Evolutionary conservation across 2,329 filamentous ascomycete species (phyloP).

Genomic region (Aureobasidium pullulans): DNA sequence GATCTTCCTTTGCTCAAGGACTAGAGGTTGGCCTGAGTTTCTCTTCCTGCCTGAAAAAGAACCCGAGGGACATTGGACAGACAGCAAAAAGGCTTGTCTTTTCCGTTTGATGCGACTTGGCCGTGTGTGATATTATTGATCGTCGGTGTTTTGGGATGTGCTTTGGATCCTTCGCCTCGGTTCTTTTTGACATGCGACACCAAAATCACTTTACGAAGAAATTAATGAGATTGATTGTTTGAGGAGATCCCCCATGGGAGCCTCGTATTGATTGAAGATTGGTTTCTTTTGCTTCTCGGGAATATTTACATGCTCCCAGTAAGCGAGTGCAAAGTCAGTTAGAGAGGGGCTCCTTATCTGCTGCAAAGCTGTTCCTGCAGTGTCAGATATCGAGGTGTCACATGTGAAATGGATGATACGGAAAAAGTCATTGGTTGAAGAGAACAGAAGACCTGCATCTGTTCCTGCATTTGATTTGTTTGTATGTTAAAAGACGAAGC

Average conservation of each 20-base stretch:
- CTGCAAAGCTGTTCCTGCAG: too few relatives aligned
- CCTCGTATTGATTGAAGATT: too few relatives aligned
- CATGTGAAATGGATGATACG: neutral
- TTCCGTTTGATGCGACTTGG: neutral
- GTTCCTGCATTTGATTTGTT: constrained; percentile 1
- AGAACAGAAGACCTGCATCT: constrained; percentile 6
- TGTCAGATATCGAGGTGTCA: neutral
- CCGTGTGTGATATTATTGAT: neutral
- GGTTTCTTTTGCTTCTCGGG: too few relatives aligned
- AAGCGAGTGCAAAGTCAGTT: too few relatives aligned
- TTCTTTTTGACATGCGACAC: too few relatives aligned
- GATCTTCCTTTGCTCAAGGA: neutral
- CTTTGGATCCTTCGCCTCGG: too few relatives aligned
- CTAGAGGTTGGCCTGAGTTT: neutral
- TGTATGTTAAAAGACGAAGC: neutral
- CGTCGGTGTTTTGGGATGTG: neutral
- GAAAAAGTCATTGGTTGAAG: neutral
- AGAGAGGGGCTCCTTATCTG: too few relatives aligned
- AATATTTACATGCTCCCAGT: too few relatives aligned
- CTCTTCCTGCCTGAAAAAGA: too few relatives aligned
- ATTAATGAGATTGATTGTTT: neutral
- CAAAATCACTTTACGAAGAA: neutral
- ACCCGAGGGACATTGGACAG: too few relatives aligned
- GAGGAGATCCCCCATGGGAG: neutral
- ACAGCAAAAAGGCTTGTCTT: neutral